Base-by-base conservation (phyloP, 352 stramenopile species). In the Thalassiosira hispida region DNA sequence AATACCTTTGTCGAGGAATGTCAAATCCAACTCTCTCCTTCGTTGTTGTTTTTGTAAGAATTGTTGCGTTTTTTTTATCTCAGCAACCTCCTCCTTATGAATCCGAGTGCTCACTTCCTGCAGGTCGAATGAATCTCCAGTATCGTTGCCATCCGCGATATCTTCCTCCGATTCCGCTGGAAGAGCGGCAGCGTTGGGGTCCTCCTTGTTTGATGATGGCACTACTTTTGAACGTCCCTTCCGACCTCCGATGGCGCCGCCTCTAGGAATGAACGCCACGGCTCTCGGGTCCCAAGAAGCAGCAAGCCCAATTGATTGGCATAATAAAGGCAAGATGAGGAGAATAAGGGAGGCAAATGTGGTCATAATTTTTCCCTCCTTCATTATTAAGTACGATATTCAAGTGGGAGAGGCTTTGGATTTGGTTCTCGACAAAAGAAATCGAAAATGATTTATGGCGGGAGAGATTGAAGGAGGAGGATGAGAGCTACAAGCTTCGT, bases 1-100 rank as follows among this genome's bases (percentile, higher is more conserved):
- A 31, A 85, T 85, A 18, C 72, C 53, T 18, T 74, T 82, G 47
- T 85, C 78, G 23, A 85, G 55, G 65, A 72, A 85, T 53, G 78
- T 85, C 22, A 76, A 76, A 59, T 85, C 78, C 29, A 79, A 20
- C 35, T 82, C 65, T 22, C 78, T 62, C 35, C 77, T 52, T 12
- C 22, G 33, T 69, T 75, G 77, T 29, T 84, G 77, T 31, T 73
- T 84, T 29, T 74, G 27, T 31, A 80, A 56, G 23, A 84, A 79
- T 40, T 59, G 9, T 67, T 84, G 69, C 35, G 67, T 51, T 57
- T 84, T 73, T 56, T 63, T 75, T 22, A 84, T 75, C 65, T 84
- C 67, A 9, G 47, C 16, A 27, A 79, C 61, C 33, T 84, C 63
- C 56, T 78, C 69, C 0, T 23, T 49, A 5, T 57, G 55, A 12